Conservation (phyloP, 805 yeast species). For the Kuraishia hungarica region DNA sequence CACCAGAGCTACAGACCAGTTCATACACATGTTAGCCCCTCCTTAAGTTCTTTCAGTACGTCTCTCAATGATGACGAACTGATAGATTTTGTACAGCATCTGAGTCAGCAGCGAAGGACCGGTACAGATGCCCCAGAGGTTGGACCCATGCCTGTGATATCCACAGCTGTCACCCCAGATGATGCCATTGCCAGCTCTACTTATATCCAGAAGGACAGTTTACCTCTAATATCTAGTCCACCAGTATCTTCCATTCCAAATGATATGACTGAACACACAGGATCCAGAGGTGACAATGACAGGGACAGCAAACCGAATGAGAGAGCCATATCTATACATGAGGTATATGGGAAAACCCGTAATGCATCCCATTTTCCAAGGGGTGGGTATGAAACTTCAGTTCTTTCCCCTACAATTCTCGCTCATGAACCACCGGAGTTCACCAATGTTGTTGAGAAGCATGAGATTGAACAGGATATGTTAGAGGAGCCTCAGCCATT, state of each 20-base stretch:
- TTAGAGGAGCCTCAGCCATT: not conserved
- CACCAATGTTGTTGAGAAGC: too few relatives aligned
- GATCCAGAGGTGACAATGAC: not conserved
- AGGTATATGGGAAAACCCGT: too few relatives aligned
- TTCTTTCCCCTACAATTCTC: too few relatives aligned
- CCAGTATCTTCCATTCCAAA: not conserved
- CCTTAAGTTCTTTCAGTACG: slow-evolving; percentile 14
- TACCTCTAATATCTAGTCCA: not conserved
- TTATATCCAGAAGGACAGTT: not conserved
- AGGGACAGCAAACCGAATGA: not conserved
- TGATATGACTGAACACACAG: not conserved
- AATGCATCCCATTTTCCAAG: too few relatives aligned
- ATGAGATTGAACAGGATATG: slow-evolving; percentile 1
- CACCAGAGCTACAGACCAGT: not conserved
- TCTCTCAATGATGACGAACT: slow-evolving; percentile 31
- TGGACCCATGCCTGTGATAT: not conserved
- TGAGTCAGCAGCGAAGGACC: slow-evolving; percentile 18
- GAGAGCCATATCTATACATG: not conserved
- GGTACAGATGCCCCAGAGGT: not conserved
- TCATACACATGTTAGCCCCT: not conserved
- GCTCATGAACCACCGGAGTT: too few relatives aligned
- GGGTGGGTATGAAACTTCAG: too few relatives aligned
- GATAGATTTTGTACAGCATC: slow-evolving; percentile 23
- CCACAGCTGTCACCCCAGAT: not conserved
- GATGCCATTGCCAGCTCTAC: not conserved